These are phyloP conservation scores for Spinacia oleracea DNA, from an alignment of 179 eudicot genomes.

Conservation along the genomic window DNA sequence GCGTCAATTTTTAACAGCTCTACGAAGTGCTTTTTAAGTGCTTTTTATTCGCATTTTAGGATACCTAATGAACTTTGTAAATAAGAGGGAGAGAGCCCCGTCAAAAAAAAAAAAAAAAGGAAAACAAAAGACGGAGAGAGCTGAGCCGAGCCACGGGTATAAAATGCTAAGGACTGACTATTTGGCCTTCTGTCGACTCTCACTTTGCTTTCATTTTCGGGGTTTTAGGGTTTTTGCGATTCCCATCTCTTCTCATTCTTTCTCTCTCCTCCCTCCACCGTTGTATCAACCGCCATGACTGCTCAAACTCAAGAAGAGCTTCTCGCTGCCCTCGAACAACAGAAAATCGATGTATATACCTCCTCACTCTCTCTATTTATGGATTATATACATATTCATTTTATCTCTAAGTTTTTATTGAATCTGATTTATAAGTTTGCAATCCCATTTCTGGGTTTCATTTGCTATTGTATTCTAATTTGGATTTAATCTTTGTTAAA, in stretches of 20 bases:
- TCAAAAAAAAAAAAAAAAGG: not conserved
- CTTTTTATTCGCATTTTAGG: too few species aligned
- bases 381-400: not conserved
- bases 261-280: conserved; percentile 9
- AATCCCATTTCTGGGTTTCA: not conserved
- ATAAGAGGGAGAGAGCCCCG: too few species aligned
- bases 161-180: not conserved
- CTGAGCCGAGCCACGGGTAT: not conserved
- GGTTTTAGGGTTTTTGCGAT: conserved; percentile 41
- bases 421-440: not conserved
- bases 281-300: conserved; percentile 35
- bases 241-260: not conserved
- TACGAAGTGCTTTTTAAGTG: too few species aligned
- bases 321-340: conserved; percentile 47
- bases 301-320: conserved; percentile 48
- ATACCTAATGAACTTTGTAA: too few species aligned
- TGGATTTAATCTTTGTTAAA: not conserved
- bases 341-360: conserved; percentile 46
- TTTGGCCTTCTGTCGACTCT: not conserved
- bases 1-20: too few species aligned
- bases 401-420: not conserved
- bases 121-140: not conserved
- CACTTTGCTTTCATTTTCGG: conserved; percentile 17
- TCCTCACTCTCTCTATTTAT: not conserved
- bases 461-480: not conserved